Percentiles rank a stretch among this genome's conserved stretches.
These are phyloP conservation scores for Myriangium duriaei DNA, from an alignment of 2,329 filamentous ascomycete genomes.

Conservation along the genomic window DNA sequence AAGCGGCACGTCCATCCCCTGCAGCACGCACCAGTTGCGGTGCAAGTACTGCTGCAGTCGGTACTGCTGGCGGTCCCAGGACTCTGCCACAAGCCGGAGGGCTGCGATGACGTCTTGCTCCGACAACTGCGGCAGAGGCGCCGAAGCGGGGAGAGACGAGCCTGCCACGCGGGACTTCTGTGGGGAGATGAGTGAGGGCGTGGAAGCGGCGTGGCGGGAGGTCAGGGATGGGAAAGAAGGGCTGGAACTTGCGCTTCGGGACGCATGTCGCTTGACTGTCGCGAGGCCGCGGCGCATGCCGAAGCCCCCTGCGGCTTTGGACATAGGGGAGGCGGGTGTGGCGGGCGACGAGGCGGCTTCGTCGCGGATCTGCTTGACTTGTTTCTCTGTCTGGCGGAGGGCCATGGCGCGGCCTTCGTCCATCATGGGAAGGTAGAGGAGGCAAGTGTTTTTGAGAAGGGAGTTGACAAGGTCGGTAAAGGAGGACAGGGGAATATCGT, in stretches of 20 bases:
- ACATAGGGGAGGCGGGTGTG: conserved; percentile 12
- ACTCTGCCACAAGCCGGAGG: conserved; percentile 34
- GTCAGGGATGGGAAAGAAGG: conserved; percentile 19
- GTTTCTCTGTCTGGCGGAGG: conserved; percentile 45
- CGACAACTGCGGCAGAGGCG: conserved; percentile 22
- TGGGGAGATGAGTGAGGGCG: conserved; percentile 17
- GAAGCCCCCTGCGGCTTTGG: conserved; percentile 12
- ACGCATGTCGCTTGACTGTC: conserved; percentile 20
- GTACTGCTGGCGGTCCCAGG: conserved; percentile 38
- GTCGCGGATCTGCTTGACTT: conserved; percentile 41
- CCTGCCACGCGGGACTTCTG: conserved; percentile 12
- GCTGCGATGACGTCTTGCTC: conserved; percentile 40
- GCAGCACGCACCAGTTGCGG: conserved; percentile 34
- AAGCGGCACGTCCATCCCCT: conserved; percentile 31
- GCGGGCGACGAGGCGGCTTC: conserved; percentile 17
- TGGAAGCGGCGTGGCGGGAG: background rate
- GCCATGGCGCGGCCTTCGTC: conserved; percentile 48
- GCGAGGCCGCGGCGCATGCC: conserved; percentile 21
- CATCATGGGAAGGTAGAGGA: conserved; percentile 52
- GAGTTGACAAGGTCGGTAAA: conserved; percentile 58
- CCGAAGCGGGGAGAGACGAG: conserved; percentile 14
- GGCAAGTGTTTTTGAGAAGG: conserved; percentile 50
- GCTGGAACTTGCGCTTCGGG: conserved; percentile 18
- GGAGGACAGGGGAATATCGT: conserved; percentile 57
- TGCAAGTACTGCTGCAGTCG: conserved; percentile 35